phyloP scores from a whole-genome alignment of 306 rosid species.

The Trifolium repens region DNA sequence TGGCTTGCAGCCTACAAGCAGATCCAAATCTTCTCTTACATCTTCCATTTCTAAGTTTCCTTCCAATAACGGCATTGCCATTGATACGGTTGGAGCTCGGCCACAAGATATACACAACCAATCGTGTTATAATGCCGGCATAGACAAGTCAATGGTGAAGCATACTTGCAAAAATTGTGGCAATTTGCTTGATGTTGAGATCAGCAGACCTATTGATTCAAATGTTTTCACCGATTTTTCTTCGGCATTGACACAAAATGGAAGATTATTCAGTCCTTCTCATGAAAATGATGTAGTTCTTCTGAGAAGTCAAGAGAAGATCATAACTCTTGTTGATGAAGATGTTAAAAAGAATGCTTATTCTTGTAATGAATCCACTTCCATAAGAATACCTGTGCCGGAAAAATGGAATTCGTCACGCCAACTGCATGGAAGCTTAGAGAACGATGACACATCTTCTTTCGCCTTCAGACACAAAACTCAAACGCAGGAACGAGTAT shows the following conservation, averaged over 20 bases:
- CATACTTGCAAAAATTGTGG: constrained; percentile 60
- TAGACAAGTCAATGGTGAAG: constrained; percentile 42
- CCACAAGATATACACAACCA: constrained; percentile 31
- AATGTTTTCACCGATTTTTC: constrained; percentile 43
- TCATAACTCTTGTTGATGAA: constrained; percentile 40
- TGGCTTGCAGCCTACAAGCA: constrained; percentile 63
- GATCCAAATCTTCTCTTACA: constrained; percentile 57
- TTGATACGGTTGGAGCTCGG: constrained; percentile 20
- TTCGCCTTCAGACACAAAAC: constrained; percentile 41
- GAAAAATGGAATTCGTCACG: constrained; percentile 44
- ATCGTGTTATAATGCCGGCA: constrained; percentile 37
- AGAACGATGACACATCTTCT: constrained; percentile 33
- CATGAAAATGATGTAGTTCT: constrained; percentile 50
- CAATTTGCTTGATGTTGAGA: constrained; percentile 50
- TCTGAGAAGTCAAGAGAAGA: constrained; percentile 44
- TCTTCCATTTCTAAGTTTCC: constrained; percentile 50
- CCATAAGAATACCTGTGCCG: constrained; percentile 43
- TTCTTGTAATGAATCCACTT: constrained; percentile 38
- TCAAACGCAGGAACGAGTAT: constrained; percentile 47
- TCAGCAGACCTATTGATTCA: constrained; percentile 40
- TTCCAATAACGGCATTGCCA: constrained; percentile 29
- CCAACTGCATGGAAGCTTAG: constrained; percentile 43
- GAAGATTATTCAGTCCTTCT: constrained; percentile 34
- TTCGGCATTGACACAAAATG: constrained; percentile 39
- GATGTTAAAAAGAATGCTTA: constrained; percentile 31